Conservation (phyloP, 2,329 filamentous ascomycete species). For the Hymenoscyphus infarciens region DNA sequence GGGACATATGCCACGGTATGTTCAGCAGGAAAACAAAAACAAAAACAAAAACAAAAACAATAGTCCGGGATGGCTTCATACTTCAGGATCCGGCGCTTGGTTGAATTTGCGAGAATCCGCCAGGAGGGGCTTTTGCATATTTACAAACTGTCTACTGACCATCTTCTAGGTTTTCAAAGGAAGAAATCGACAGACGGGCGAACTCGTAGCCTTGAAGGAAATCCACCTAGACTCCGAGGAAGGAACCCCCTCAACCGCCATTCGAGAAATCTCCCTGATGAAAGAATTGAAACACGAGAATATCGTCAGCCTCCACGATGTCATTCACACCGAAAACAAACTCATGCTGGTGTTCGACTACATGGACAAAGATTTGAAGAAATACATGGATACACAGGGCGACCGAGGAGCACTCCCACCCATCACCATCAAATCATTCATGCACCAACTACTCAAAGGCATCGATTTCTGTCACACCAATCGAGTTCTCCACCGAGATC, state of each 20-base stretch:
- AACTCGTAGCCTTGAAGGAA: conserved; percentile 95
- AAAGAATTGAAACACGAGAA: conserved; percentile 99
- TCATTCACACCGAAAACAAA: conserved; percentile 99
- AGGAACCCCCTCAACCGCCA: conserved; percentile 93
- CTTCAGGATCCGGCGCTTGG: background rate
- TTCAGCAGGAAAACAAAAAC: conserved; percentile 2
- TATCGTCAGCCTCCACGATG: conserved; percentile 94
- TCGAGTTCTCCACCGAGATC: conserved; percentile 87
- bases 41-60: background rate
- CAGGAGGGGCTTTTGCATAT: background rate
- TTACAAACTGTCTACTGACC: conserved; percentile 25
- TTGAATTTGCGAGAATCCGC: background rate
- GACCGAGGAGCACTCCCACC: conserved; percentile 87
- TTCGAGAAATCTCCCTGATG: conserved; percentile 98
- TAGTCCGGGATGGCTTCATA: background rate
- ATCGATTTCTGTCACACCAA: conserved; percentile 99
- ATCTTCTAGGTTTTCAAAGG: conserved; percentile 86
- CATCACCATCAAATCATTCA: conserved; percentile 94
- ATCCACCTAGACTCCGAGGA: conserved; percentile 99
- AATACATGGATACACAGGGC: conserved; percentile 94
- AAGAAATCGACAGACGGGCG: conserved; percentile 92
- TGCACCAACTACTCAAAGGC: conserved; percentile 93
- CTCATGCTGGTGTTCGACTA: conserved; percentile 99
- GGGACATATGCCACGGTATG: conserved; percentile 94
- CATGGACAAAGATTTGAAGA: conserved; percentile 98